These are phyloP conservation scores for Triangularia verruculosa DNA, from an alignment of 2,329 filamentous ascomycete genomes.

Conservation along the genomic window DNA sequence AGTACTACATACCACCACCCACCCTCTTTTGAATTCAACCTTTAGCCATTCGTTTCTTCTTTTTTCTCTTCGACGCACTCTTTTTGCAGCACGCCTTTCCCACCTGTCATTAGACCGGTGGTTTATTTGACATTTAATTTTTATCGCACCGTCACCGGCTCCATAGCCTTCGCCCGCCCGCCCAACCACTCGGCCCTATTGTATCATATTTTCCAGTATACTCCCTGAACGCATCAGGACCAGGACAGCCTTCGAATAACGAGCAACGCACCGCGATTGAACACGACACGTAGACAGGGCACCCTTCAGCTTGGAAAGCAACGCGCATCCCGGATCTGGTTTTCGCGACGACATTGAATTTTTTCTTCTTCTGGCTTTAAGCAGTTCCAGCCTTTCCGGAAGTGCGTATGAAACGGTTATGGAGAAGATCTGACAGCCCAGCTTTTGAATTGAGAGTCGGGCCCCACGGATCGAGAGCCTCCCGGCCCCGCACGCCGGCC, in stretches of 20 bases:
- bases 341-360: constrained; percentile 5
- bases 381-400: constrained; percentile 6
- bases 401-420: constrained; percentile 32
- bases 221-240: not conserved
- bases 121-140: constrained; percentile 14
- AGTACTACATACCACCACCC: constrained; percentile 15
- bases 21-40: constrained; percentile 21
- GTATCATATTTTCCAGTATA: not conserved
- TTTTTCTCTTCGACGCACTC: constrained; percentile 24
- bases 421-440: constrained; percentile 32
- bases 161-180: not conserved
- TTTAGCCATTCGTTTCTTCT: constrained; percentile 23
- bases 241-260: not conserved
- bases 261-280: not conserved
- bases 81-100: constrained; percentile 7
- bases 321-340: not conserved
- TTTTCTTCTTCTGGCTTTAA: constrained; percentile 9
- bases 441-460: constrained; percentile 23
- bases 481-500: constrained; percentile 27
- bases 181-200: not conserved
- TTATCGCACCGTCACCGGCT: constrained; percentile 3
- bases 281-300: not conserved
- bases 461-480: constrained; percentile 21
- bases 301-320: not conserved
- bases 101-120: constrained; percentile 8